Percentiles rank a stretch among this genome's conserved stretches.
Evolutionary conservation across 2,329 filamentous ascomycete genomes (phyloP).

Genomic region (Beauveria rudraprayagi): DNA sequence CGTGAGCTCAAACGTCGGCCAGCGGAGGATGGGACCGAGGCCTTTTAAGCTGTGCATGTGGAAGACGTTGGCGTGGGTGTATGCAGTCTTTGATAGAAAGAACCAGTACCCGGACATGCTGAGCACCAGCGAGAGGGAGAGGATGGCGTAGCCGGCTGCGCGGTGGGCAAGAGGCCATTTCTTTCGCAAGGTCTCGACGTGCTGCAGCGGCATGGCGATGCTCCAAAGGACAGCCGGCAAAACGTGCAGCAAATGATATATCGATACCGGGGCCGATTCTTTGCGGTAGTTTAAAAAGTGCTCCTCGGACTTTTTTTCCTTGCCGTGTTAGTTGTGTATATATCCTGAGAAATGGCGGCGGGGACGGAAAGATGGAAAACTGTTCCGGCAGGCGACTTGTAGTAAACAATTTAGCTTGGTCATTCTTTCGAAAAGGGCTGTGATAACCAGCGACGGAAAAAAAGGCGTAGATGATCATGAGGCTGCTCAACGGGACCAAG

Average conservation of each 20-base stretch:
- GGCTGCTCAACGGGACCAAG: background rate
- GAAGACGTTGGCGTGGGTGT: background rate
- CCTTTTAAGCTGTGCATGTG: background rate
- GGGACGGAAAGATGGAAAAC: background rate
- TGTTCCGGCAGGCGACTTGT: background rate
- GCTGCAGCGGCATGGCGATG: slow-evolving; percentile 8
- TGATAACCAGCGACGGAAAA: background rate
- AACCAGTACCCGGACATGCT: slow-evolving; percentile 1
- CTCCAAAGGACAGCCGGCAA: slow-evolving; percentile 1
- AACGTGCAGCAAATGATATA: background rate
- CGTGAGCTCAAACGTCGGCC: slow-evolving; percentile 4
- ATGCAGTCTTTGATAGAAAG: background rate
- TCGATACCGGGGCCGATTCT: background rate
- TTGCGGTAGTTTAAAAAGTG: background rate
- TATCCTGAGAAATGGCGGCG: background rate
- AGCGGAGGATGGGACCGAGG: background rate
- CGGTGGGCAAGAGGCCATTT: background rate
- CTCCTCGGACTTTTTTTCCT: background rate
- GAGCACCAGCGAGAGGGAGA: slow-evolving; percentile 2
- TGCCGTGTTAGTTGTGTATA: background rate
- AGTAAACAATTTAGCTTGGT: background rate
- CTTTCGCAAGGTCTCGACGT: background rate
- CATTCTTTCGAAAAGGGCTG: background rate
- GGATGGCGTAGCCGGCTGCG: background rate
- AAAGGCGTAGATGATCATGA: background rate